phyloP scores from a whole-genome alignment of 352 stramenopile genomes.

The Halophytophthora polymorphica region DNA sequence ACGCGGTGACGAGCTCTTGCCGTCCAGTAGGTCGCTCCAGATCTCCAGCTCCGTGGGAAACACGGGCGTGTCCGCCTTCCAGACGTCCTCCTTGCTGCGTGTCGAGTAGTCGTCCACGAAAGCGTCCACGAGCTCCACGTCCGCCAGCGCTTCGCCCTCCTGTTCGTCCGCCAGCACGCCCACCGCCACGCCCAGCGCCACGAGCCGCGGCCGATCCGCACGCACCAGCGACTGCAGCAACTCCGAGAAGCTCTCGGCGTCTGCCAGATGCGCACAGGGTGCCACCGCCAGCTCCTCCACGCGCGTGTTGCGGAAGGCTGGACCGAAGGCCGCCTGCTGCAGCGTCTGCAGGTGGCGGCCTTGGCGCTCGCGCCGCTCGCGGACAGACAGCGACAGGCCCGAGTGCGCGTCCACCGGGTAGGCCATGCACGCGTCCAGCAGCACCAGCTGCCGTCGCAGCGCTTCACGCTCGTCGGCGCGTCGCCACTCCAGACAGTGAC shows the following conservation, averaged over 20 bases:
- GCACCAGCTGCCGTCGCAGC: constrained; percentile 59
- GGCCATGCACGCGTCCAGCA: constrained; percentile 61
- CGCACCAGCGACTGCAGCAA: constrained; percentile 34
- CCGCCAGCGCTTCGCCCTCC: constrained; percentile 28
- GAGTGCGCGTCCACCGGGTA: constrained; percentile 88
- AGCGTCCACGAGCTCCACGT: constrained; percentile 42
- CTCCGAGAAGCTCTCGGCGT: constrained; percentile 38
- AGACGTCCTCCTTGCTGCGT: constrained; percentile 7
- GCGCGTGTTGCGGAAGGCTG: constrained; percentile 30
- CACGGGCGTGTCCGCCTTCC: constrained; percentile 28
- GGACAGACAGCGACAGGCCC: constrained; percentile 47
- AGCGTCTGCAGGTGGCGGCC: constrained; percentile 62
- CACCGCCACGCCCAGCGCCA: constrained; percentile 35
- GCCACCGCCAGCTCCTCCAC: constrained; percentile 66
- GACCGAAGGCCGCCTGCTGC: constrained; percentile 61
- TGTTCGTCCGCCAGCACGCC: constrained; percentile 43
- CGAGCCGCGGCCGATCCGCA: constrained; percentile 29
- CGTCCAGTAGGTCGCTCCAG: constrained; percentile 66
- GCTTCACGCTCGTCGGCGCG: constrained; percentile 32
- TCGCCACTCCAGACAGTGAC: constrained; percentile 35
- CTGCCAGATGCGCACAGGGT: constrained; percentile 43
- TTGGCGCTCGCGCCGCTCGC: constrained; percentile 47
- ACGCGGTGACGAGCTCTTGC: constrained; percentile 2
- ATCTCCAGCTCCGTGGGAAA: constrained; percentile 89
- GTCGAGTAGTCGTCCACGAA: constrained; percentile 62